These are phyloP conservation scores for Oryza glaberrima DNA, from an alignment of 176 grass and related monocot species.

Conservation along the genomic window DNA sequence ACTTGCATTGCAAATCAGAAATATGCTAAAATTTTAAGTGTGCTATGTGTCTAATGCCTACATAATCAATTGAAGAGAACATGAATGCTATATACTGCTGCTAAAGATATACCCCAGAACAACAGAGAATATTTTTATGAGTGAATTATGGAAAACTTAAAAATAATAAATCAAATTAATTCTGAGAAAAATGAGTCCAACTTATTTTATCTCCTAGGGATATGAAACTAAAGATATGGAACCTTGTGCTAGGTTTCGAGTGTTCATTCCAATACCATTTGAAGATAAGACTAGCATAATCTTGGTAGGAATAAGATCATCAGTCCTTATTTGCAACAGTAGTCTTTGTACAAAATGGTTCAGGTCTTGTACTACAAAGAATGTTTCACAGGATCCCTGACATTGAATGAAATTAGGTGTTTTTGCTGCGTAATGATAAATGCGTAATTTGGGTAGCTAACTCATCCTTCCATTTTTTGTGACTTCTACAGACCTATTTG, in stretches of 20 bases:
- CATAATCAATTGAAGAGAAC: neutral
- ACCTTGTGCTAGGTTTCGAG: neutral
- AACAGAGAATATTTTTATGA: neutral
- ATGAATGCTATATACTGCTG: neutral
- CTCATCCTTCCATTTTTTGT: slow-evolving; percentile 6
- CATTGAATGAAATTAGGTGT: neutral
- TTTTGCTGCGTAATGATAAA: neutral
- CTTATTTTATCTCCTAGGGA: neutral
- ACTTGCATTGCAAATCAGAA: slow-evolving; percentile 13
- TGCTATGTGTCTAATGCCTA: slow-evolving; percentile 2
- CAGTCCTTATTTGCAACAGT: neutral
- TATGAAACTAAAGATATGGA: neutral
- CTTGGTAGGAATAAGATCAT: neutral
- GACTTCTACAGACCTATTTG: slow-evolving; percentile 65
- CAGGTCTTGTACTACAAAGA: neutral
- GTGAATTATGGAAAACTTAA: slow-evolving; percentile 4
- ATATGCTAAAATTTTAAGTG: neutral
- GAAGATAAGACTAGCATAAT: slow-evolving; percentile 12
- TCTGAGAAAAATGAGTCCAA: neutral
- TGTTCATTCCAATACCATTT: neutral
- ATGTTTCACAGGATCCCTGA: slow-evolving; percentile 9
- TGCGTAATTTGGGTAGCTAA: slow-evolving; percentile 8
- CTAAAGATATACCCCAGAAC: neutral
- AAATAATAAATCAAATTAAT: neutral
- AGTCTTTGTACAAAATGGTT: neutral